Base-by-base conservation (phyloP, 2,329 filamentous ascomycete genomes). In the Alternaria alternata region DNA sequence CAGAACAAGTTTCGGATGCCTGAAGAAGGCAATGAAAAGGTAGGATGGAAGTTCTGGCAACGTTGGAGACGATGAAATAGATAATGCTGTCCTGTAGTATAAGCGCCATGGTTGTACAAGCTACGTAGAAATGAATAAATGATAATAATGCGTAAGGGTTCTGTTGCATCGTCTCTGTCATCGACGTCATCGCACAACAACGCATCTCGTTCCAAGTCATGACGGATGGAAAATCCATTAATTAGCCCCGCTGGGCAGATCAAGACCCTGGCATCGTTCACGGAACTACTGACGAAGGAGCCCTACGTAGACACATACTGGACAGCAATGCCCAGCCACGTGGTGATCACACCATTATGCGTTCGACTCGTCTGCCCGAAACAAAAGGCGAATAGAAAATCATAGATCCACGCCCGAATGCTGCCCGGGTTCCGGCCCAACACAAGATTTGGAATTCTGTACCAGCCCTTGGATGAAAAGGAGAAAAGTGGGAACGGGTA, bases 11-110 rank as follows among this genome's bases (percentile, higher is more conserved):
- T 74, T 41, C 59, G 72, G 24, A 62, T 63, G 26, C 51, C 56
- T 6, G 68, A 67, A 39, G 66, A 65, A 9, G 54, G 38, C 1
- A 63, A 64, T 11, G 66, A 76, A 63, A 64, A 38, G 57, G 71
- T 54, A 72, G 80, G 81, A 24, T 82, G 81, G 81, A 78, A 65
- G 68, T 82, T 83, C 63, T 83, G 81, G 81, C 77, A 73, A 61
- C 63, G 78, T 51, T 82, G 81, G 81, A 73, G 75, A 30, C 51
- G 28, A 47, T 72, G 57, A 64, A 28, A 3, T 34, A 11, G 5
- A 28, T 51, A 5, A 2, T n/a, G 26, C 2, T 12, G 1, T 12
- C 28, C 20, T 54, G 22, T 38, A 30, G 26, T 51, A 28, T 41
- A 51, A 51, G 34, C n/a, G 49, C 28, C 36, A 38, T 28, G 34